phyloP scores from a whole-genome alignment of 2,329 filamentous ascomycete species.

The Falciphora oryzae region DNA sequence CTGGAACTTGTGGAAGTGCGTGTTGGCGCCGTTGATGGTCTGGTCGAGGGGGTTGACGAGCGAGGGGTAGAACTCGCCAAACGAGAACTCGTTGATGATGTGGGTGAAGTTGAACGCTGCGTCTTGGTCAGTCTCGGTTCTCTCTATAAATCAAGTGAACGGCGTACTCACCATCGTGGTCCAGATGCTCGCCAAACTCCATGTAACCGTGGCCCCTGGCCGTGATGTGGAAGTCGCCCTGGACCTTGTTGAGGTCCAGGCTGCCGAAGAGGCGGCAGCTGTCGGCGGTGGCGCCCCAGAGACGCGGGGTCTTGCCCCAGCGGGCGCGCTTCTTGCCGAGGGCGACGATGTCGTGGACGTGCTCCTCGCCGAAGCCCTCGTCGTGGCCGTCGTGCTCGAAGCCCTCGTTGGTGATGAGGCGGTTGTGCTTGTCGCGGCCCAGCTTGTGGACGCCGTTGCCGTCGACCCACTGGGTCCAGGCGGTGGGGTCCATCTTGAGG shows the following conservation, averaged over 20 bases:
- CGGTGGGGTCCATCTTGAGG: slow-evolving; percentile 70
- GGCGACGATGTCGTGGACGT: slow-evolving; percentile 85
- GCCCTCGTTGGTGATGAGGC: slow-evolving; percentile 50
- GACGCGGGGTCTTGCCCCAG: slow-evolving; percentile 68
- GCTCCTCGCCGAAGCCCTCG: slow-evolving; percentile 69
- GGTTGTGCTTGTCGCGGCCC: slow-evolving; percentile 49
- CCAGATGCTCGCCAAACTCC: slow-evolving; percentile 71
- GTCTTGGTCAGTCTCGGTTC: not conserved
- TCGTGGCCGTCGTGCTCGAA: slow-evolving; percentile 50
- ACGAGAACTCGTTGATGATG: slow-evolving; percentile 91
- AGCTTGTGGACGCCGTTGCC: slow-evolving; percentile 59
- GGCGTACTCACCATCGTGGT: slow-evolving; percentile 70
- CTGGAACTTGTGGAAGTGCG: slow-evolving; percentile 92
- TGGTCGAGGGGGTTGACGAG: slow-evolving; percentile 91
- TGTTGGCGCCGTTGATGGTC: slow-evolving; percentile 69
- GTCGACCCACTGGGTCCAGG: slow-evolving; percentile 77
- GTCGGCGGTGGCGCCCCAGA: slow-evolving; percentile 49
- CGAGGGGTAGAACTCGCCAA: slow-evolving; percentile 92
- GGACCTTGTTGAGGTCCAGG: slow-evolving; percentile 90
- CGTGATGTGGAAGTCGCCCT: slow-evolving; percentile 97
- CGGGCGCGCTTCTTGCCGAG: slow-evolving; percentile 58
- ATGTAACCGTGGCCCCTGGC: slow-evolving; percentile 92
- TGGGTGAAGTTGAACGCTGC: slow-evolving; percentile 96
- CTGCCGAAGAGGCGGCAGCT: slow-evolving; percentile 87
- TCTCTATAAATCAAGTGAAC: no score